These are phyloP conservation scores for Trichoderma harzianum DNA, from an alignment of 2,329 filamentous ascomycete genomes.

Conservation along the genomic window DNA sequence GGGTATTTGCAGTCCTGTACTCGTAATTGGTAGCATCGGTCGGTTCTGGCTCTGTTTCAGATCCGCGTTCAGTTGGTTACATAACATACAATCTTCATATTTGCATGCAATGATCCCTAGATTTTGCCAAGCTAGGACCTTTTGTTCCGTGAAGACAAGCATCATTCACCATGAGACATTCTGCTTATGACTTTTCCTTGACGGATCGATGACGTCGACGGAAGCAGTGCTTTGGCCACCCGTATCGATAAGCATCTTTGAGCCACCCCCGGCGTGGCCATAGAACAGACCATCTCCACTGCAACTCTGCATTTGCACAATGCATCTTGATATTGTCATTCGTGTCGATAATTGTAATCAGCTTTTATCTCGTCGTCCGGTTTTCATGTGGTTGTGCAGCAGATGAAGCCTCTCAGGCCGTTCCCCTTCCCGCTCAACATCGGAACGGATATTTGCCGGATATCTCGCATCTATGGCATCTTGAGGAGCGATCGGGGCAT, in stretches of 20 bases:
- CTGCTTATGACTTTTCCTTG: not conserved
- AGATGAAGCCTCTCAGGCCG: conserved; percentile 34
- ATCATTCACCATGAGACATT: not conserved
- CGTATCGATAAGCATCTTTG: conserved; percentile 22
- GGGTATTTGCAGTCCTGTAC: not conserved
- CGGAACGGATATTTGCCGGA: conserved; percentile 75
- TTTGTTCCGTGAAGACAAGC: conserved; percentile 18
- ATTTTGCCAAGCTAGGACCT: conserved; percentile 14
- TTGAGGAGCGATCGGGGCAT: conserved; percentile 43
- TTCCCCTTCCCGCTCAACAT: conserved; percentile 67
- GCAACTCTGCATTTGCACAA: not conserved
- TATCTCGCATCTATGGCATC: conserved; percentile 61
- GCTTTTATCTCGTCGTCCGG: not conserved
- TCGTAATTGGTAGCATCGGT: not conserved
- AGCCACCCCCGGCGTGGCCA: not conserved
- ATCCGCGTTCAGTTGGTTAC: not conserved
- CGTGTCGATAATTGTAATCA: not conserved
- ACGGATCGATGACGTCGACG: conserved; percentile 15
- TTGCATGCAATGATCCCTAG: not conserved
- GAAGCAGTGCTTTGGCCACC: not conserved
- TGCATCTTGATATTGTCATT: not conserved
- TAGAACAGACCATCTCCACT: not conserved
- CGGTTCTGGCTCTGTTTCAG: not conserved
- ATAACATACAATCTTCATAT: not conserved
- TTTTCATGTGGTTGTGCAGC: not conserved